phyloP scores from a whole-genome alignment of 768 basidiomycete species.

The Boletus vinaceobasis region DNA sequence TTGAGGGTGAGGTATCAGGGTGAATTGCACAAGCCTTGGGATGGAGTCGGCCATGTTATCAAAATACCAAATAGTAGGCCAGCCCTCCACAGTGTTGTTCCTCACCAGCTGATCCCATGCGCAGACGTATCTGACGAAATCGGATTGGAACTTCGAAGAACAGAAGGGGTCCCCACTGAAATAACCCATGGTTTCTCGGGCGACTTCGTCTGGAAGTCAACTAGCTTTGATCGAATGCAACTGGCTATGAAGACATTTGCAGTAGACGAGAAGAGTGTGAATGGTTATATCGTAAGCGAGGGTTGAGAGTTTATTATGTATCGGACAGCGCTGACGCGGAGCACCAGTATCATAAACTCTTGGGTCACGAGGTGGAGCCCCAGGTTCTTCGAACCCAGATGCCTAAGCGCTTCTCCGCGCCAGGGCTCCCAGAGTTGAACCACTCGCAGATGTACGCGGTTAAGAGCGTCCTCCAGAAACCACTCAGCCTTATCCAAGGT shows the following conservation, averaged over 20 bases:
- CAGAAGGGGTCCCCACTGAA: constrained; percentile 92
- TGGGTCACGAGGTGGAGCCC: constrained; percentile 96
- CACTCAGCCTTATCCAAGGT: constrained; percentile 95
- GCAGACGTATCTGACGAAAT: constrained; percentile 99
- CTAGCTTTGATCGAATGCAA: constrained; percentile 99
- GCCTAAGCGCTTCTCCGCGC: constrained; percentile 97
- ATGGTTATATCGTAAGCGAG: constrained; percentile 89
- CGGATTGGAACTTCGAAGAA: constrained; percentile 83
- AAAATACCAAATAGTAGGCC: constrained; percentile 96
- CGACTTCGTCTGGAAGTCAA: constrained; percentile 99
- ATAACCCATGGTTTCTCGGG: constrained; percentile 93
- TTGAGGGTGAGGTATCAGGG: constrained; percentile 85
- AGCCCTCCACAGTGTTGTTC: not conserved
- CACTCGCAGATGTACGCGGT: constrained; percentile 99
- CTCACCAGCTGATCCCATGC: constrained; percentile 7
- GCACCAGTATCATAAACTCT: constrained; percentile 90
- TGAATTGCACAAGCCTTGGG: constrained; percentile 91
- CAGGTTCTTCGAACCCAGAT: constrained; percentile 88
- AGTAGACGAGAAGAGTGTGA: constrained; percentile 98
- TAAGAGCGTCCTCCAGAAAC: constrained; percentile 98
- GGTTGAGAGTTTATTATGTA: not conserved
- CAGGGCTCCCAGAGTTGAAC: constrained; percentile 95
- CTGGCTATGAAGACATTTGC: constrained; percentile 99
- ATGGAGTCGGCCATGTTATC: constrained; percentile 96
- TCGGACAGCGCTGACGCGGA: constrained; percentile 1